Evolutionary conservation across 257 asterid species (phyloP), one percentile per base, ranked within the genome.

Genomic region (Jacaranda mimosifolia): DNA sequence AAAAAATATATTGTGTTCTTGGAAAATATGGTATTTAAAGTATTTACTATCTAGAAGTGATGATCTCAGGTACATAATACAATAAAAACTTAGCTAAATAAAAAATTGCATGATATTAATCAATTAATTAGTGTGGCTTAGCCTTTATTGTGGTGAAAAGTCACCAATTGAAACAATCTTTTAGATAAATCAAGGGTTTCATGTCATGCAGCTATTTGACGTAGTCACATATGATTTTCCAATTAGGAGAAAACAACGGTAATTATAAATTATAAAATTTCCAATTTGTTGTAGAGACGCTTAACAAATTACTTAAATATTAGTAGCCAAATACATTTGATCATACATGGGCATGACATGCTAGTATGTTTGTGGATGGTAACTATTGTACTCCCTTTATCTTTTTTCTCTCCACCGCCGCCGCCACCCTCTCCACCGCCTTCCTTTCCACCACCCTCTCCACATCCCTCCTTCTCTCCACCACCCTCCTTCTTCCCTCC

Each of bases 331-430:
- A 39, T 81, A 88, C 5, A 56, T 77, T 18, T 80, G 89, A n/a
- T 76, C 84, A 59, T 89, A 81, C 86, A 73, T 77, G 0, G 96
- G 94, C 79, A 75, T 74, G 0, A 85, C 89, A 9, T 87, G n/a
- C n/a, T n/a, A 87, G 77, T 87, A 70, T 0, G 94, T 93, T 48
- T 84, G 70, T 1, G 86, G 86, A 60, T 62, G 55, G 52, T 68
- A 45, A 7, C 89, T 86, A n/a, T 80, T 71, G 48, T 80, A 56
- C 69, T 90, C 97, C 87, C 79, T 62, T 84, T 97, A 0, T 86
- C 81, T 60, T 83, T 89, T 0, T 70, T 71, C 9, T 39, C 72
- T 0, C 3, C 45, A 0, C 19, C 60, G 0, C 40, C n/a, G n/a
- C n/a, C 36, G 26, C 57, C 19, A 18, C 60, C 14, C 51, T 42